Conservation (phyloP, 1,139 yeast genomes). For the Yamadazyma membranifaciens region DNA sequence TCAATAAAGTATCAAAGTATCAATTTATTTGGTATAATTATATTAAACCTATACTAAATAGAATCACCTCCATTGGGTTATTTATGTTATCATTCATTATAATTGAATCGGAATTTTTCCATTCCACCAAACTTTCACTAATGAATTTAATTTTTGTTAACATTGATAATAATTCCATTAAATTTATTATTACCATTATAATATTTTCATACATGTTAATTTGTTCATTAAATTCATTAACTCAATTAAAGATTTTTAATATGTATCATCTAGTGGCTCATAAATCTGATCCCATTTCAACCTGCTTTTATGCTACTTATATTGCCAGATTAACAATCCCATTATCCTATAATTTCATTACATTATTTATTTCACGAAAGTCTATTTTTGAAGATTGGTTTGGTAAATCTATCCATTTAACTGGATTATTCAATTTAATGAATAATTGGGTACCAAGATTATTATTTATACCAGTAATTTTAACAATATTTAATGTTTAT, state of each 20-base stretch:
- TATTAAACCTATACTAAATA: constrained; percentile 46
- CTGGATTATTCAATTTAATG: constrained; percentile 70
- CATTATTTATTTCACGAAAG: constrained; percentile 52
- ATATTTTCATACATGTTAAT: constrained; percentile 66
- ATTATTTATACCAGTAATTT: constrained; percentile 61
- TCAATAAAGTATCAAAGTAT: constrained; percentile 17
- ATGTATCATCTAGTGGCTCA: constrained; percentile 70
- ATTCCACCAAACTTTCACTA: constrained; percentile 64
- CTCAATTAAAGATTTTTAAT: constrained; percentile 69
- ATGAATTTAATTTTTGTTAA: constrained; percentile 48
- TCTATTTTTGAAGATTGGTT: constrained; percentile 59
- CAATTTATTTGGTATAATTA: constrained; percentile 36
- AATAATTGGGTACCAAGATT: constrained; percentile 76
- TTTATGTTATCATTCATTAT: constrained; percentile 46
- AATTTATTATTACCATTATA: constrained; percentile 38
- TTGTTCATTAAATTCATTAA: constrained; percentile 62
- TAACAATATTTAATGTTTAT: constrained; percentile 68
- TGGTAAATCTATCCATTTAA: constrained; percentile 71
- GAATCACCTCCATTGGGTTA: constrained; percentile 40
- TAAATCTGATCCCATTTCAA: constrained; percentile 71
- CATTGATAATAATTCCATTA: constrained; percentile 19
- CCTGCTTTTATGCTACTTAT: constrained; percentile 76
- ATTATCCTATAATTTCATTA: constrained; percentile 73
- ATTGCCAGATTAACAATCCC: constrained; percentile 83
- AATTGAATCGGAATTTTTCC: constrained; percentile 72